Conservation (phyloP, 2,329 filamentous ascomycete genomes). For the Neurospora sp. region DNA sequence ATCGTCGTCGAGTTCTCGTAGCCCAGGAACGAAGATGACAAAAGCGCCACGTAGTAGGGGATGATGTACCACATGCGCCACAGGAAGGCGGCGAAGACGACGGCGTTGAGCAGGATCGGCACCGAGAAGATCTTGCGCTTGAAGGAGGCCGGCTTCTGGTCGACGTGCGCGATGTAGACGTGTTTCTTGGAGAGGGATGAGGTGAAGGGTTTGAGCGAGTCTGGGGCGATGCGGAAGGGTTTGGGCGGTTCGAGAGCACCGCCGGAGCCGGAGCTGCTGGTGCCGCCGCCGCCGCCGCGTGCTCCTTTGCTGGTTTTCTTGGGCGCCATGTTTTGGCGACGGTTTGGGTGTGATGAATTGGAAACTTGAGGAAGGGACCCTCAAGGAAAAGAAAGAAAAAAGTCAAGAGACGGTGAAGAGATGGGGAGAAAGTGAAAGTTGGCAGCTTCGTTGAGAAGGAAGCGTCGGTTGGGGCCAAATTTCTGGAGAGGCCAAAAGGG, state of each 20-base stretch:
- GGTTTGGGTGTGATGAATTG: not conserved
- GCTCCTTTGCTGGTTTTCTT: slow-evolving; percentile 11
- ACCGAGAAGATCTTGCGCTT: slow-evolving; percentile 79
- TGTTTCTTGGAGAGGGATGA: slow-evolving; percentile 54
- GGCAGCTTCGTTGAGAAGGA: not conserved
- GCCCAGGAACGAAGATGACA: slow-evolving; percentile 51
- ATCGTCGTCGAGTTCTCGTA: slow-evolving; percentile 58
- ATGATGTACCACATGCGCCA: slow-evolving; percentile 59
- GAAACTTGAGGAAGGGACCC: not conserved
- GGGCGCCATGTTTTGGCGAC: slow-evolving; percentile 6
- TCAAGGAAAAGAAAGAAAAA: not conserved
- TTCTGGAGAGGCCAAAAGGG: not conserved
- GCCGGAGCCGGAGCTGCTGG: slow-evolving; percentile 20
- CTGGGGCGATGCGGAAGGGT: slow-evolving; percentile 59
- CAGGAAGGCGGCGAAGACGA: slow-evolving; percentile 52
- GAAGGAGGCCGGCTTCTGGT: slow-evolving; percentile 56
- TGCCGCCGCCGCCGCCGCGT: slow-evolving; percentile 15
- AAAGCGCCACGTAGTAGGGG: slow-evolving; percentile 62
- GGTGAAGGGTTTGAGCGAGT: slow-evolving; percentile 55
- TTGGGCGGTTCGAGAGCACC: slow-evolving; percentile 24
- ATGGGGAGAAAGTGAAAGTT: not conserved
- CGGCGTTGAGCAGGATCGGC: slow-evolving; percentile 65
- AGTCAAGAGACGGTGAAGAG: not conserved
- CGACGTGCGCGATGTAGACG: slow-evolving; percentile 79
- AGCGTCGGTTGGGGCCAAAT: not conserved